Percentiles rank a stretch among this genome's conserved stretches.
These are phyloP conservation scores for Fusarium penzigii DNA, from an alignment of 2,329 filamentous ascomycete genomes.

Conservation along the genomic window DNA sequence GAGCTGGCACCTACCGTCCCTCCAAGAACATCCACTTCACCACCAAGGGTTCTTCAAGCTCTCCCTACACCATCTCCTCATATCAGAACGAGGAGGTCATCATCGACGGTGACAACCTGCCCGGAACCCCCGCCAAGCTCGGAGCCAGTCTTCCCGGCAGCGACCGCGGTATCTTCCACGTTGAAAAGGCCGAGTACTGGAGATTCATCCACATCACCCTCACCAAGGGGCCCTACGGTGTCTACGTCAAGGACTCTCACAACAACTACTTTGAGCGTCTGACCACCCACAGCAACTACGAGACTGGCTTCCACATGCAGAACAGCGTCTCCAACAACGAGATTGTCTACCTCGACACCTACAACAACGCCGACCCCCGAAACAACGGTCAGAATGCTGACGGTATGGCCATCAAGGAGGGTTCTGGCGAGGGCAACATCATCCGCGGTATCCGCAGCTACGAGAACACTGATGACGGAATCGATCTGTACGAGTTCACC, in stretches of 20 bases:
- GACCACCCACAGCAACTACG: slow-evolving; percentile 37
- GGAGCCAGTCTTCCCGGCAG: slow-evolving; percentile 38
- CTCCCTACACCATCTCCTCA: slow-evolving; percentile 42
- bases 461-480: slow-evolving; percentile 50
- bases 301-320: slow-evolving; percentile 39
- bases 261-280: slow-evolving; percentile 38
- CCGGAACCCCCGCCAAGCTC: slow-evolving; percentile 40
- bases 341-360: slow-evolving; percentile 43
- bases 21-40: slow-evolving; percentile 49
- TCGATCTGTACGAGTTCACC: slow-evolving; percentile 34
- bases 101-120: slow-evolving; percentile 43
- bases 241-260: slow-evolving; percentile 35
- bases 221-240: slow-evolving; percentile 37
- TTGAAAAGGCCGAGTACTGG: slow-evolving; percentile 45
- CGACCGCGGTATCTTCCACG: slow-evolving; percentile 47
- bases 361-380: slow-evolving; percentile 44
- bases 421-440: slow-evolving; percentile 45
- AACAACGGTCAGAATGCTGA: slow-evolving; percentile 52
- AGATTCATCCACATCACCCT: slow-evolving; percentile 38
- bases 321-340: slow-evolving; percentile 35
- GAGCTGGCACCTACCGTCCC: slow-evolving; percentile 44
- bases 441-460: slow-evolving; percentile 45
- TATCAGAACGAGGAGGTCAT: slow-evolving; percentile 44
- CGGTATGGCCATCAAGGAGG: slow-evolving; percentile 48
- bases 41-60: slow-evolving; percentile 41